Conservation (phyloP, 352 stramenopile genomes). For the Achlya hypogyna region DNA sequence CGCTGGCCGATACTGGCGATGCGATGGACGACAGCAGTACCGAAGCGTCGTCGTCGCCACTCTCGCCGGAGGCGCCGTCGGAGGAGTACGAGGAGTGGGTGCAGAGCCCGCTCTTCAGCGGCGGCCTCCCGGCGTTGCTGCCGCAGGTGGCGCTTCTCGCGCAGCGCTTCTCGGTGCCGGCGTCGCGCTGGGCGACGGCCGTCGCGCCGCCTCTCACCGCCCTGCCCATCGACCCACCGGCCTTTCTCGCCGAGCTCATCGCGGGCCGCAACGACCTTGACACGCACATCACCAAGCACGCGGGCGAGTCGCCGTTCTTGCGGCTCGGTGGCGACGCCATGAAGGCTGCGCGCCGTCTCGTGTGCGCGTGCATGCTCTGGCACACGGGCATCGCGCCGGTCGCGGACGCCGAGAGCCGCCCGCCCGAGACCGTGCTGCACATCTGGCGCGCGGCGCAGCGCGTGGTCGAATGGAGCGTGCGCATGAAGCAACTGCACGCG, state of each 20-base stretch:
- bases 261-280: slow-evolving; percentile 58
- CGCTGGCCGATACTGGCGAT: slow-evolving; percentile 25
- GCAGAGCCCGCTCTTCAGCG: slow-evolving; percentile 55
- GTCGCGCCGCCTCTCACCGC: slow-evolving; percentile 28
- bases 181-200: neutral
- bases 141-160: slow-evolving; percentile 12
- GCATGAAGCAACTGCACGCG: slow-evolving; percentile 81
- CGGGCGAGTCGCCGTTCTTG: slow-evolving; percentile 75
- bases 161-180: slow-evolving; percentile 12
- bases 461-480: slow-evolving; percentile 84
- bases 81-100: slow-evolving; percentile 82
- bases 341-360: slow-evolving; percentile 75
- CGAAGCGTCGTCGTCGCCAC: slow-evolving; percentile 32
- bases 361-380: slow-evolving; percentile 85
- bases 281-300: slow-evolving; percentile 70
- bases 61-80: slow-evolving; percentile 47
- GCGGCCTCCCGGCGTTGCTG: slow-evolving; percentile 38
- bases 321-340: slow-evolving; percentile 72
- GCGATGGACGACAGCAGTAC: slow-evolving; percentile 29
- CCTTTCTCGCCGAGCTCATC: slow-evolving; percentile 66
- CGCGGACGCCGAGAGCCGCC: slow-evolving; percentile 57
- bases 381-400: slow-evolving; percentile 56
- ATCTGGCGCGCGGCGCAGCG: slow-evolving; percentile 83
- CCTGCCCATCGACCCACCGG: slow-evolving; percentile 22
- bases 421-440: slow-evolving; percentile 83